Base-by-base conservation (phyloP, 495 filamentous ascomycete species). In the Penicillium malachiteum region DNA sequence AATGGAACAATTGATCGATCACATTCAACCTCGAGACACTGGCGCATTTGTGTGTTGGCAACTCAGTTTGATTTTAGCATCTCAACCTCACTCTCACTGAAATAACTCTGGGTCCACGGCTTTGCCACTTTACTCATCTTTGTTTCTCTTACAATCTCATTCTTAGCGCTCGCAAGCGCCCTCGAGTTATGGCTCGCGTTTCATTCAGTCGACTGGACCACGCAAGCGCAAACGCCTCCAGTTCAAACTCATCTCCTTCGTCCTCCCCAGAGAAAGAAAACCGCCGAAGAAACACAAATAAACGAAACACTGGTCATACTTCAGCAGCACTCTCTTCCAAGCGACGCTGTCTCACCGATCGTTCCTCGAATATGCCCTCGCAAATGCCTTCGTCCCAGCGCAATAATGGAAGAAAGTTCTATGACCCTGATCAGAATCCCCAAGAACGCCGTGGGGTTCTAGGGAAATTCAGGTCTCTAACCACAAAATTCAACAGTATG, bases 381-480 rank as follows among this genome's bases (percentile, higher is more conserved):
- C 68, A 69, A 54, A 21, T 48, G 18, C 45, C 57, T 26, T 55
- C 54, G 6, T 66, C 71, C 40, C 70, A 71, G 51, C 59, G 54
- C 7, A 48, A 54, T 38, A 49, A 62, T 33, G 52, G 58, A 35
- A 80, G 67, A 5, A 67, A 78, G 51, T 87, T 77, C 56, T 99
- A 95, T 65, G 91, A 99, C 57, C 94, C 94, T 0, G 86, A 96
- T 60, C 94, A 99, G 64, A 82, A 90, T 56, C 80, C 87, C 37
- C 84, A 87, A n/a, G 84, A 93, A 67, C 81, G 92, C 30, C 78
- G 93, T 41, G 66, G 78, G 37, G 66, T 96, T 18, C 84, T 91
- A 30, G 84, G 83, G 50, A 81, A 74, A 0, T 76, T 89, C 17
- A 80, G 94, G 57, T 83, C 88, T 50, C 75, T 95, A 31, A 72